Percentiles rank a stretch among this genome's conserved stretches.
Evolutionary conservation across 2,329 filamentous ascomycete genomes (phyloP).

Genomic region (Ceratocystis alfenasii): DNA sequence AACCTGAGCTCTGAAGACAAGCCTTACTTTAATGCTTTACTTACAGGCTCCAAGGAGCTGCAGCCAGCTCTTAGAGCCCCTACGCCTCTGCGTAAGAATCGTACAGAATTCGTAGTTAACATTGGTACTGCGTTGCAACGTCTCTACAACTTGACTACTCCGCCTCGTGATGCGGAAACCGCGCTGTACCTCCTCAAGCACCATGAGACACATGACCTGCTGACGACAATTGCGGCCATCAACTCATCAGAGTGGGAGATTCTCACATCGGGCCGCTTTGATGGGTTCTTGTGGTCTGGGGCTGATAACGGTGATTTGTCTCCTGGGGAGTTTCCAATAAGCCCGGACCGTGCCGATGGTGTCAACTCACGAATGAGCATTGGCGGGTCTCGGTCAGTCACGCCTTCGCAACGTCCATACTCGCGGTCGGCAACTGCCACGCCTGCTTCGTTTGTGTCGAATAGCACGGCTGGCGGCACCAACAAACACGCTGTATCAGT

Average conservation of each 20-base stretch:
- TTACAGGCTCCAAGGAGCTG: slow-evolving; percentile 49
- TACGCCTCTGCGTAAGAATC: slow-evolving; percentile 52
- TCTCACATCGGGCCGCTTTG: slow-evolving; percentile 81
- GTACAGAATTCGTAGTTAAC: slow-evolving; percentile 63
- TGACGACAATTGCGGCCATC: slow-evolving; percentile 78
- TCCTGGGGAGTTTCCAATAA: slow-evolving; percentile 41
- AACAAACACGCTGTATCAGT: slow-evolving; percentile 59
- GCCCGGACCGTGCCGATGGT: slow-evolving; percentile 29
- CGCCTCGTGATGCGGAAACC: slow-evolving; percentile 73
- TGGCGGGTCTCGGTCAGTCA: slow-evolving; percentile 27
- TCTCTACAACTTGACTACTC: slow-evolving; percentile 61
- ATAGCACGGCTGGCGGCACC: slow-evolving; percentile 37
- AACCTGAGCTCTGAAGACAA: slow-evolving; percentile 65
- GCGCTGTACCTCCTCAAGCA: slow-evolving; percentile 80
- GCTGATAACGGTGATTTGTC: slow-evolving; percentile 50
- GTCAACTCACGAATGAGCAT: slow-evolving; percentile 22
- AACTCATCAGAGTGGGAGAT: slow-evolving; percentile 95
- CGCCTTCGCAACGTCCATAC: slow-evolving; percentile 38
- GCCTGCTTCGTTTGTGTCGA: slow-evolving; percentile 46
- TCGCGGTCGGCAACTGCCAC: slow-evolving; percentile 49
- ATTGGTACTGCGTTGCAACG: slow-evolving; percentile 70
- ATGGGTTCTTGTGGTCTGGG: slow-evolving; percentile 89
- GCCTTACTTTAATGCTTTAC: slow-evolving; percentile 68
- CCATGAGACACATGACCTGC: slow-evolving; percentile 67
- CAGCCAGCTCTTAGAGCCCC: slow-evolving; percentile 50